A percentile compares a stretch with the other conserved stretches of the same genome.
Conservation (phyloP, 805 yeast genomes). For the Wickerhamiella bombiphila region DNA sequence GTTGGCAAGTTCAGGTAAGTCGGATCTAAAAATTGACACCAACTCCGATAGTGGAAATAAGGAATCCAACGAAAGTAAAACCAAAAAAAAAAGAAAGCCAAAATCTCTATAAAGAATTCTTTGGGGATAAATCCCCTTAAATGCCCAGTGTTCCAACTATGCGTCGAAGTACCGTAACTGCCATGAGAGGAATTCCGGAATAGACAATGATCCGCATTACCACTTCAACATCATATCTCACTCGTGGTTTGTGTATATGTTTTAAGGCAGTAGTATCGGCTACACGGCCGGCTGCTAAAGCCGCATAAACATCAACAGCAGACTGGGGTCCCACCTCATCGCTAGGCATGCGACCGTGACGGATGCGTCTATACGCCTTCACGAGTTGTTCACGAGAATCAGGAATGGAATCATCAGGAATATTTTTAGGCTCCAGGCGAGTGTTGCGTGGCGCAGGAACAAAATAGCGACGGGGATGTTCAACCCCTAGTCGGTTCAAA, state of each 20-base stretch:
- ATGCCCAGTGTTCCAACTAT: no score
- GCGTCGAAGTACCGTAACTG: no score
- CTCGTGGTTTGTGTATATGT: slow-evolving; percentile 22
- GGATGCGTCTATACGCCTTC: slow-evolving; percentile 18
- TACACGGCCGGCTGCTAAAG: slow-evolving; percentile 21
- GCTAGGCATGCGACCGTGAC: slow-evolving; percentile 19
- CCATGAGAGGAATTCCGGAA: slow-evolving; percentile 57
- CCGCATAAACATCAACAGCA: slow-evolving; percentile 26
- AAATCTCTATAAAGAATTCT: no score
- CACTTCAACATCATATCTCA: slow-evolving; percentile 58
- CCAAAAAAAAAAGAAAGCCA: no score
- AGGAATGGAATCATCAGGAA: slow-evolving; percentile 20
- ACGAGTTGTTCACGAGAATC: slow-evolving; percentile 24
- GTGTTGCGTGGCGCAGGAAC: slow-evolving; percentile 25
- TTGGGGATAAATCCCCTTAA: no score
- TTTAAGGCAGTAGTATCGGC: slow-evolving; percentile 14
- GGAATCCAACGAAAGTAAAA: no score
- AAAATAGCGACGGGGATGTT: slow-evolving; percentile 28
- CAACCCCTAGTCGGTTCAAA: slow-evolving; percentile 24
- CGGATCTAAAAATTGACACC: no score
- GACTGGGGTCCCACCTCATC: slow-evolving; percentile 31
- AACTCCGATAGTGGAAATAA: no score
- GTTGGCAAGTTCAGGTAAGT: no score
- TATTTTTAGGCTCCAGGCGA: slow-evolving; percentile 19
- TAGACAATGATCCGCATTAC: slow-evolving; percentile 65